Conservation (phyloP, 1,139 yeast genomes). For the Kluyveromyces sp. region DNA sequence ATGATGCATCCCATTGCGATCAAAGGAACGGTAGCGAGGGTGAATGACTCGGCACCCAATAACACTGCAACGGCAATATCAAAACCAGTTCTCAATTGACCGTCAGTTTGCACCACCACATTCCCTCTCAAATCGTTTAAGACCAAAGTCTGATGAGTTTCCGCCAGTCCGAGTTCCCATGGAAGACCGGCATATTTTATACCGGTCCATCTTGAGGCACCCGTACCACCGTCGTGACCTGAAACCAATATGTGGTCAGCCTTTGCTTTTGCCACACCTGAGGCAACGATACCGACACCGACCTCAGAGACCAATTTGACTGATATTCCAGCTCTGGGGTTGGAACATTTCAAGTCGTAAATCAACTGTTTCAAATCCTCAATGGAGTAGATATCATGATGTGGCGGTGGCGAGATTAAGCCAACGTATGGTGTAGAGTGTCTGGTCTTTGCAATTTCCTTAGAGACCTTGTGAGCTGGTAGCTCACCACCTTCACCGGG, state of each 20-base stretch:
- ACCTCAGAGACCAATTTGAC: conserved; percentile 96
- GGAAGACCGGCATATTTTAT: conserved; percentile 96
- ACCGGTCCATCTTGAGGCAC: conserved; percentile 97
- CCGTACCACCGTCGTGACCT: conserved; percentile 99
- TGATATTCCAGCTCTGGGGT: conserved; percentile 94
- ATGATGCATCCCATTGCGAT: conserved; percentile 96
- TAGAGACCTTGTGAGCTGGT: conserved; percentile 90
- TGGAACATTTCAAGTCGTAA: conserved; percentile 92
- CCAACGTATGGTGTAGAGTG: conserved; percentile 98
- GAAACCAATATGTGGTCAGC: conserved; percentile 93
- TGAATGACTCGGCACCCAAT: conserved; percentile 98
- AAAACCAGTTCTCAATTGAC: conserved; percentile 88
- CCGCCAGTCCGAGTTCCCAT: conserved; percentile 98
- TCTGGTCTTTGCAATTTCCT: conserved; percentile 86
- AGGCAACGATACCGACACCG: conserved; percentile 98
- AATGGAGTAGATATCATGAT: conserved; percentile 95
- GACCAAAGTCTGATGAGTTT: conserved; percentile 94
- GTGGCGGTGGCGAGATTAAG: conserved; percentile 96
- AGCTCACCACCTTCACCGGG: conserved; percentile 99
- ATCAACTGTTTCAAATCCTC: conserved; percentile 96
- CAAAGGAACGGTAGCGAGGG: conserved; percentile 94
- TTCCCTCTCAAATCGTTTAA: conserved; percentile 93
- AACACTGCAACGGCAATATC: conserved; percentile 94
- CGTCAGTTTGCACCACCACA: conserved; percentile 93
- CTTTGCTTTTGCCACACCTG: conserved; percentile 98